Evolutionary conservation across 495 filamentous ascomycete genomes (phyloP), one percentile per base, ranked within the genome.

Genomic region (Parathielavia hyrcaniae): DNA sequence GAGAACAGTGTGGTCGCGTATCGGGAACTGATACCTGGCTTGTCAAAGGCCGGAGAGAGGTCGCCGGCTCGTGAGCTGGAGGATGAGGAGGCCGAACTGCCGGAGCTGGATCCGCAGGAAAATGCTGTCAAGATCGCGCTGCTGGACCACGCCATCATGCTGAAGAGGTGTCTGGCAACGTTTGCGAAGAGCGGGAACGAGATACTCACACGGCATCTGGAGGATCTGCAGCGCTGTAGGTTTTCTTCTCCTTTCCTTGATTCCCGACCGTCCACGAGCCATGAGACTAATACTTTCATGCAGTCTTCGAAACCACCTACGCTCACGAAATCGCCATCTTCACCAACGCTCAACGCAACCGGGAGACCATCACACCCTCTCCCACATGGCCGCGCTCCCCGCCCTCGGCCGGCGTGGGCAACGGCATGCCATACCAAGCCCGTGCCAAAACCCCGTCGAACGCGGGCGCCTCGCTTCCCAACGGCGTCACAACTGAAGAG

Each of bases 121-220:
- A 90, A 86, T 61, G 90, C 95, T 19, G 83, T 98, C 52, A 86
- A 85, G 60, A 85, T 89, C 58, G 89, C 90, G 19, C 78, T 98
- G 41, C 79, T 95, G 50, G 93, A 98, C 66, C 91, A 98, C 66
- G 90, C 90, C 5, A 79, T 91, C 43, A 82, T 86, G 61, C 83
- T 97, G 67, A 91, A 91, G 74, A 84, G 89, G 56, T 90, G 89
- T 61, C 68, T 98, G 51, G 77, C 80, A 10, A 79, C 86, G 54
- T 90, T 87, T 67, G 35, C 82, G 75, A 65, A 81, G 78, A 79
- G 83, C 80, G 60, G 76, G 79, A 64, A 78, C 66, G 64, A 77
- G 67, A 57, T 68, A 61, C 73, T 76, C 62, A 64, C 63, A 20
- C 61, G 68, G 54, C 67, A 66, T 51, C 61, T 77, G 41, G 69